Conservation (phyloP, 2,329 filamentous ascomycete genomes). For the Emericellopsis atlantica region DNA sequence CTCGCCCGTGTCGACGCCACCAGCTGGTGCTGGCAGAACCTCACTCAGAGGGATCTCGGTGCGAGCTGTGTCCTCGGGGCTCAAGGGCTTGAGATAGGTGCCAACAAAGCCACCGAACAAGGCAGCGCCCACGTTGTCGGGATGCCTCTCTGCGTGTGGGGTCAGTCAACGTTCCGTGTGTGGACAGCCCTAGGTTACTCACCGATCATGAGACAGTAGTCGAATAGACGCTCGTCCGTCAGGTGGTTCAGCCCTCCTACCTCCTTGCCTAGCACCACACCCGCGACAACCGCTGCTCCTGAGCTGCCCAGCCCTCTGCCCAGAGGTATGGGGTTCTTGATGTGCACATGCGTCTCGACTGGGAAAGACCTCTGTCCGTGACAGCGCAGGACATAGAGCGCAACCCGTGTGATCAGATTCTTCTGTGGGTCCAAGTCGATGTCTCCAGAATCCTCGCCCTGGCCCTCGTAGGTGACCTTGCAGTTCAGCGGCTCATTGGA, state of each 20-base stretch:
- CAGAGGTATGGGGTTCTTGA: conserved; percentile 89
- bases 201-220: conserved; percentile 97
- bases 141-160: conserved; percentile 55
- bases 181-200: conserved; percentile 10
- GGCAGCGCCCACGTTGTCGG: conserved; percentile 89
- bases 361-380: conserved; percentile 81
- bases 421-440: conserved; percentile 74
- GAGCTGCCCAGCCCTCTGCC: conserved; percentile 90
- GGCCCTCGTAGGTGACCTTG: conserved; percentile 79
- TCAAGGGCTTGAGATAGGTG: conserved; percentile 86
- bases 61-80: conserved; percentile 76
- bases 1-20: conserved; percentile 80
- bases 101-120: conserved; percentile 95
- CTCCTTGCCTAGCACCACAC: conserved; percentile 85
- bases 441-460: conserved; percentile 55
- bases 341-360: conserved; percentile 76
- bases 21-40: conserved; percentile 80
- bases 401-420: conserved; percentile 89
- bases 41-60: conserved; percentile 92
- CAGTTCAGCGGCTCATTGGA: conserved; percentile 64
- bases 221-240: conserved; percentile 71
- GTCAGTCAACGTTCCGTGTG: neutral
- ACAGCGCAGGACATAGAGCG: conserved; percentile 88
- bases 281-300: conserved; percentile 87
- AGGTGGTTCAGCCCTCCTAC: conserved; percentile 66